Conservation (phyloP, 495 filamentous ascomycete genomes). For the Daldinia grandis region DNA sequence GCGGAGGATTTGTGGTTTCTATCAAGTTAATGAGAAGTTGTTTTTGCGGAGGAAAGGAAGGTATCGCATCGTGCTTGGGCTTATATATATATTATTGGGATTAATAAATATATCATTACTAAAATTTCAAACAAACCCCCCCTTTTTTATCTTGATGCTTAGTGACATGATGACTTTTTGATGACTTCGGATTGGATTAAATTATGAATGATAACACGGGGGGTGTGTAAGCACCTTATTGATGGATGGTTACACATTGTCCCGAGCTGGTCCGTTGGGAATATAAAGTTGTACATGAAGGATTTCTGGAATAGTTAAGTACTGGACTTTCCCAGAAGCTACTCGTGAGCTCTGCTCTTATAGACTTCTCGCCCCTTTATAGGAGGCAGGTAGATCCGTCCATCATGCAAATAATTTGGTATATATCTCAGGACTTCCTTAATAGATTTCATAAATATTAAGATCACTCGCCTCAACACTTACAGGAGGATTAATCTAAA, state of each 20-base stretch:
- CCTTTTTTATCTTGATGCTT: background rate
- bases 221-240: no score
- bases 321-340: background rate
- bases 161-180: background rate
- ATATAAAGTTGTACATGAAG: background rate
- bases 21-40: background rate
- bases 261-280: no score
- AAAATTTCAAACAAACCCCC: no score
- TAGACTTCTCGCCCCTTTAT: background rate
- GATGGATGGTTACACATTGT: no score
- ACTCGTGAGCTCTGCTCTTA: background rate
- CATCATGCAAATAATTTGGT: background rate
- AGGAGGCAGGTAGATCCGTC: no score
- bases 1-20: slow-evolving; percentile 11
- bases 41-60: background rate
- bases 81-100: no score
- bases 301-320: background rate
- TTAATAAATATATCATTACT: no score
- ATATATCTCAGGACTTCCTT: background rate
- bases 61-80: background rate
- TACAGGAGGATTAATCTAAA: background rate
- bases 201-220: no score
- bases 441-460: no score
- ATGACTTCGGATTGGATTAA: no score
- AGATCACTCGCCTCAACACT: no score